Evolutionary conservation across 2,329 filamentous ascomycete species (phyloP), one percentile per base, ranked within the genome.

Genomic region (Paraconiothyrium brasiliense): DNA sequence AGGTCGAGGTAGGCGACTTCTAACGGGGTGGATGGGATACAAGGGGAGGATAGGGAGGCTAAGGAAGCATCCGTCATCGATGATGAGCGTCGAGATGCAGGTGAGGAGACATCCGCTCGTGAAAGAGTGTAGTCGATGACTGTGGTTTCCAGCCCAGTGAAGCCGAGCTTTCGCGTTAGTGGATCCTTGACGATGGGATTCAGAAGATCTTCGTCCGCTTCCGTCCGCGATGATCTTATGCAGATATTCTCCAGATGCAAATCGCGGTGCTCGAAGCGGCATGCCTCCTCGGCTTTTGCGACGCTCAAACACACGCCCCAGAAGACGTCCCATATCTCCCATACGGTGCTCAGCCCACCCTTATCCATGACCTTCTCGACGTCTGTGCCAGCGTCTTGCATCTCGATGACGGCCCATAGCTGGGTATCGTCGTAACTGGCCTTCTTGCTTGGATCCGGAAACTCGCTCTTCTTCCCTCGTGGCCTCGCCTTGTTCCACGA

Each of bases 121-220:
- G 87, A 89, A 39, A 90, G 82, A 1, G 88, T 90, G 74, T 90
- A 90, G 73, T 90, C 88, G 66, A 90, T 90, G 27, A 90, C 83
- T 0, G 88, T 90, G 1, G 87, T 87, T 66, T 88, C 85, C 4
- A 90, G 76, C 1, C 81, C 80, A 14, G 85, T 86, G 59, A 86
- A 81, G 2, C 83, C 82, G 27, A 89, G 72, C 46, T 81, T 84
- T 24, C 72, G 70, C 14, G 67, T 67, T 11, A 74, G 46, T 5
- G 76, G 74, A 20, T 72, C 69, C n/a, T 78, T 78, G 60, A 83
- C 76, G 1, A 74, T 62, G 0, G 70, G 67, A 16, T 71, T 54
- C 20, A 61, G 60, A 39, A 77, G 71, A 20, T 75, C 75, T n/a
- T 71, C 63, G 13, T 61, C 61, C 14, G 43, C 8, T 14, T 51